Evolutionary conservation across 164 flowering plant genomes (phyloP), one percentile per base, ranked within the genome.

Genomic region (Umbilicus rupestris): DNA sequence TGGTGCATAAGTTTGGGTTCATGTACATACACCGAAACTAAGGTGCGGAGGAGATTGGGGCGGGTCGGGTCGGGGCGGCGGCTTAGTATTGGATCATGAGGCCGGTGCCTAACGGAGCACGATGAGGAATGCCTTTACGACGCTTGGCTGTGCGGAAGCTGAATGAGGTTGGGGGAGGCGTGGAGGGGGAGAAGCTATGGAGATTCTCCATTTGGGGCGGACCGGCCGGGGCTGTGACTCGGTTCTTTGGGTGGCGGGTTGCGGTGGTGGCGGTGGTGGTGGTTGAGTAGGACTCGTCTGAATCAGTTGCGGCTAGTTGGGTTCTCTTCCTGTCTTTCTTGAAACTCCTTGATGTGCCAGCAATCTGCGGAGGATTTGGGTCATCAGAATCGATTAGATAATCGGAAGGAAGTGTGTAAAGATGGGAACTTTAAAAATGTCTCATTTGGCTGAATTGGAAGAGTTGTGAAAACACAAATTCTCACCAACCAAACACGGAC

Each of bases 111-210:
- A 63, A 20, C 11, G 65, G 65, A 19, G 65, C 42, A 19, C 65
- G 65, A 63, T 63, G 44, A 20, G 65, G 65, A 37, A 39, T 33
- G 45, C 65, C 65, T 29, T 63, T 63, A 9, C 65, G 37, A 19
- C 65, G 45, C 42, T 63, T 63, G 26, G 65, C 42, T 33, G 65
- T 31, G 35, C 65, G 15, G 24, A 33, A 62, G 29, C 45, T 63
- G 42, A 39, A 15, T 17, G 46, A 26, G 2, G 45, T 63, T 63
- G 65, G 65, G 26, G 65, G 65, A 37, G 65, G 44, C 5, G 65
- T 63, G 15, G 44, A 63, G 28, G 65, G 65, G 4, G 44, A 63
- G 46, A 63, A 63, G 19, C 46, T 33, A 14, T 55, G 60, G 19
- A 55, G 60, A 28, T 55, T 55, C 17, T 55, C 33, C 3, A 14